Evolutionary conservation across 1,284 basidiomycete genomes (phyloP), one percentile per base, ranked within the genome.

Genomic region (Rhodotorula sp.): DNA sequence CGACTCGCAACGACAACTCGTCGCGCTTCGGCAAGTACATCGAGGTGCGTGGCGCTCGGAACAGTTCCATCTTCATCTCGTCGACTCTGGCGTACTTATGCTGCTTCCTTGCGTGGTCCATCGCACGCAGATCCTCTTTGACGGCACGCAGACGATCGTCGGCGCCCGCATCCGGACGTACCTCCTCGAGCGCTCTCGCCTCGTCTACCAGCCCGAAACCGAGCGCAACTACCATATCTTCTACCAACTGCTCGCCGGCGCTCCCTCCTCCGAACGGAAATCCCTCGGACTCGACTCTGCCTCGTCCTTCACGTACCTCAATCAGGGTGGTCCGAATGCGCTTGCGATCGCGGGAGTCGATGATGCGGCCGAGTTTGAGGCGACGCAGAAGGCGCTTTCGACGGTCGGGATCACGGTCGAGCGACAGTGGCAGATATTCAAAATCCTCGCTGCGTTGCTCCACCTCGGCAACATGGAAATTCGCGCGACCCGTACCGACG

Each of bases 211-310:
- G 81, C 94, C 96, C 24, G 86, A 91, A 75, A 93, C 90, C 29
- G 96, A 99, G 82, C 89, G 96, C 67, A 99, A 99, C 81, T 99
- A 99, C 81, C 96, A 99, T 82, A 97, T 99, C 78, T 99, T 99
- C 84, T 99, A 99, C 82, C 96, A 99, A 81, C 84, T 99, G n/a
- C 93, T 95, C 77, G 91, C 95, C 4, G 96, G 96, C 63, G 94
- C 93, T 7, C 94, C 95, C 3, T 84, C 90, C 32, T 95, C 96
- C 79, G 95, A 99, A 79, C 88, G 92, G 57, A 96, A 96, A 81
- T 92, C 96, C 77, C 86, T 99, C 52, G 93, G 91, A 9, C 85
- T 99, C 54, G 91, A 94, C 73, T 92, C 95, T 66, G 88, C 87
- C 49, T 78, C 80, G 47, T 91, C 94, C 79, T 99, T 98, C 81